Evolutionary conservation across 257 asterid genomes (phyloP).

Genomic region (Primulina eburnea): DNA sequence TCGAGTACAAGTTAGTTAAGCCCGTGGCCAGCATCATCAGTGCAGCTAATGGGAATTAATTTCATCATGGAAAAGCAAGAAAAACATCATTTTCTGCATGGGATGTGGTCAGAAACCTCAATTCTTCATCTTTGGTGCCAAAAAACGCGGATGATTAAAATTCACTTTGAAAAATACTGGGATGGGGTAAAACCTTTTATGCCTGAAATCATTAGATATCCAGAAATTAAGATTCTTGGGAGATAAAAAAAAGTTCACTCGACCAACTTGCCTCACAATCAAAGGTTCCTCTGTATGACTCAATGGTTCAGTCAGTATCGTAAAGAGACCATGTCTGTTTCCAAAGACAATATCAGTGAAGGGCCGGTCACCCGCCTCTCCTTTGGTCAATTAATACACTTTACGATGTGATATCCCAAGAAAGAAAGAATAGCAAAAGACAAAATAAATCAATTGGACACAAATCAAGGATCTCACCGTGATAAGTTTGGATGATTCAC

Average conservation of each 20-base stretch:
- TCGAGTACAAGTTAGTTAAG: slow-evolving; percentile 77
- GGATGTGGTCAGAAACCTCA: slow-evolving; percentile 65
- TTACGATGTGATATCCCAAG: slow-evolving; percentile 11
- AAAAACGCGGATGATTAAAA: slow-evolving; percentile 44
- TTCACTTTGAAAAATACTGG: slow-evolving; percentile 48
- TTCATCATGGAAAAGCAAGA: slow-evolving; percentile 88
- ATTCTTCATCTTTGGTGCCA: slow-evolving; percentile 48
- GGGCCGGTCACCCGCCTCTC: slow-evolving; percentile 95
- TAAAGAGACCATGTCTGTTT: slow-evolving; percentile 78
- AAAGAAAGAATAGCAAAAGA: not conserved
- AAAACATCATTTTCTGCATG: slow-evolving; percentile 62
- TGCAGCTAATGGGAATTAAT: slow-evolving; percentile 73
- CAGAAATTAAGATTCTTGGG: slow-evolving; percentile 7
- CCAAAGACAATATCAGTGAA: slow-evolving; percentile 91
- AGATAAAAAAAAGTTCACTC: slow-evolving; percentile 18
- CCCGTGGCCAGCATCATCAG: slow-evolving; percentile 89
- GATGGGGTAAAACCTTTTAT: slow-evolving; percentile 18
- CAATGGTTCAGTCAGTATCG: slow-evolving; percentile 79
- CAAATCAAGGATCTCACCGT: slow-evolving; percentile 50
- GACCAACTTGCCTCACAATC: slow-evolving; percentile 76
- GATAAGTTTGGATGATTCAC: slow-evolving; percentile 74
- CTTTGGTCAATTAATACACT: slow-evolving; percentile 23
- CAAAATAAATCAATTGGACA: slow-evolving; percentile 4
- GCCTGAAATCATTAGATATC: not conserved
- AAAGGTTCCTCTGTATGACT: slow-evolving; percentile 78